Evolutionary conservation across 805 yeast species (phyloP).

Genomic region (Candida silvicultrix): DNA sequence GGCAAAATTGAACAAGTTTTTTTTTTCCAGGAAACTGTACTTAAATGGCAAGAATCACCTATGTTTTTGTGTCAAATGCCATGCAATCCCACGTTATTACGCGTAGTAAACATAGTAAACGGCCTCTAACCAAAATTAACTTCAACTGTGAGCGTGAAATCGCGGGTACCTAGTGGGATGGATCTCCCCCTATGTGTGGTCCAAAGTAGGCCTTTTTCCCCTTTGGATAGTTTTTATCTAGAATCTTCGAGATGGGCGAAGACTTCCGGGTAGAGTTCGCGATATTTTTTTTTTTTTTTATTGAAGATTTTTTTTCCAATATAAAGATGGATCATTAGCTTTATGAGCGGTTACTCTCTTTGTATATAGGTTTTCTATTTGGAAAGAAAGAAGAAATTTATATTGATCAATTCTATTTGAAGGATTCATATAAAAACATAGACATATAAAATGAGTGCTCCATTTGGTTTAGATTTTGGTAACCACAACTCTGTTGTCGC

Average conservation of each 20-base stretch:
- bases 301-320: background rate
- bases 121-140: background rate
- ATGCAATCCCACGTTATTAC: background rate
- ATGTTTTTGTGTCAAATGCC: background rate
- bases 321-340: background rate
- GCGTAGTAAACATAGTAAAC: background rate
- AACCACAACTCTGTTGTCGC: constrained; percentile 91
- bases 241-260: constrained; percentile 5
- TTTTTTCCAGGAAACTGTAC: background rate
- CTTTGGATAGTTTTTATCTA: background rate
- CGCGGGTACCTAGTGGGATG: background rate
- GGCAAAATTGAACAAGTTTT: background rate
- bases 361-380: background rate
- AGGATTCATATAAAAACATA: background rate
- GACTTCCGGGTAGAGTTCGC: background rate
- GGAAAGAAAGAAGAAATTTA: background rate
- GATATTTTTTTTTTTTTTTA: constrained; percentile 1
- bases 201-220: background rate
- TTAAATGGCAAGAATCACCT: background rate
- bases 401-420: background rate
- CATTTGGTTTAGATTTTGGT: constrained; percentile 98
- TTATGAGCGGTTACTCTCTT: background rate
- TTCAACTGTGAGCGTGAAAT: too few relatives aligned
- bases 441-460: constrained; percentile 66
- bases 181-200: too few relatives aligned